phyloP scores from a whole-genome alignment of 2,329 filamentous ascomycete genomes.

The Xylariaceae sp. region DNA sequence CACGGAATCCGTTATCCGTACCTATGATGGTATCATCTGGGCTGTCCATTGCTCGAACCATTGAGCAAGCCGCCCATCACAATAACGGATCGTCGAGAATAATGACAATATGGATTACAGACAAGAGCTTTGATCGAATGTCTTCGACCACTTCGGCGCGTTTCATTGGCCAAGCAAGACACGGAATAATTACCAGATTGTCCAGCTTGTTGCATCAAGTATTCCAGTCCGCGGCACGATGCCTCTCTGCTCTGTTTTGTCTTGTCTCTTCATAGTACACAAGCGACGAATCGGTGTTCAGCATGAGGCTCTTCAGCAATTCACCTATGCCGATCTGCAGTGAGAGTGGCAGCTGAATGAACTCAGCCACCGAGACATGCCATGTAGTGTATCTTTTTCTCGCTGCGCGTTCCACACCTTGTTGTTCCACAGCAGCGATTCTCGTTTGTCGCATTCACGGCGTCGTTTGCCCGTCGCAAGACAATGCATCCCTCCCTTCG shows the following conservation, averaged over 20 bases:
- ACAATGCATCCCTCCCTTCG: neutral
- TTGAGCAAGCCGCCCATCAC: neutral
- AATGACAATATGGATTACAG: too few relatives aligned
- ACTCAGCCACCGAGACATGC: slow-evolving; percentile 12
- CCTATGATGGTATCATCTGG: neutral
- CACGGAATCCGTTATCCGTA: neutral
- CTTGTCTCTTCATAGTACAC: neutral
- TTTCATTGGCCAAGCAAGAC: neutral
- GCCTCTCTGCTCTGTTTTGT: neutral
- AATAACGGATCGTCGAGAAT: neutral
- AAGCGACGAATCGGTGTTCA: neutral
- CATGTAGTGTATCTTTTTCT: neutral
- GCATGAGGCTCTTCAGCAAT: neutral
- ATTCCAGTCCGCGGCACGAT: neutral
- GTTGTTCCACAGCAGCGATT: slow-evolving; percentile 9
- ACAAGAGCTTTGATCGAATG: too few relatives aligned
- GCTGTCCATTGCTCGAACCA: neutral
- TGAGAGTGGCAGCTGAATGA: neutral
- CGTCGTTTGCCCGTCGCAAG: neutral
- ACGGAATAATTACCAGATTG: neutral
- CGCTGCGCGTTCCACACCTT: neutral
- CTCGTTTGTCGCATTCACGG: slow-evolving; percentile 8
- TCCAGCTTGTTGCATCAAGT: neutral
- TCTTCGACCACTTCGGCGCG: neutral
- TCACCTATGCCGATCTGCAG: neutral